Conservation (phyloP, 495 filamentous ascomycete genomes). For the Aspergillus mulundensis region DNA sequence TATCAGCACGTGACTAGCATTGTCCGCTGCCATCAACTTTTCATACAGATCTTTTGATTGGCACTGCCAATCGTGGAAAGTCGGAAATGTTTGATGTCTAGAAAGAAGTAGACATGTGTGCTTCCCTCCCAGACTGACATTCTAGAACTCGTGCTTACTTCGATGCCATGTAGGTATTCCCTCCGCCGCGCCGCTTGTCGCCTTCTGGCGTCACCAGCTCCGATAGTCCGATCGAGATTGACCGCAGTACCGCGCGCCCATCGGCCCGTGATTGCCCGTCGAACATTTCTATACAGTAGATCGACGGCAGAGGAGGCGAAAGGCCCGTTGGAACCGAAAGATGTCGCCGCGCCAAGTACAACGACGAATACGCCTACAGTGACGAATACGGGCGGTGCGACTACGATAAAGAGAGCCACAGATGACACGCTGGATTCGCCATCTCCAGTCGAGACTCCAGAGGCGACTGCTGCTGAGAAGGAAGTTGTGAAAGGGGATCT, state of each 20-base stretch:
- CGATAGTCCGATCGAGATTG: constrained; percentile 39
- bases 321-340: constrained; percentile 9
- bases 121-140: not conserved
- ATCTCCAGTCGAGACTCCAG: not conserved
- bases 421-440: not conserved
- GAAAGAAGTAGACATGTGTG: not conserved
- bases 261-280: constrained; percentile 19
- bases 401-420: not conserved
- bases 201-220: constrained; percentile 48
- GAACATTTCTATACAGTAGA: constrained; percentile 34
- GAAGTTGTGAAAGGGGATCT: not conserved
- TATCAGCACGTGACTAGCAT: not conserved
- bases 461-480: not conserved
- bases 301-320: constrained; percentile 39
- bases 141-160: not conserved
- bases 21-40: not conserved
- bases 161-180: constrained; percentile 29
- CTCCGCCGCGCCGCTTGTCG: constrained; percentile 54
- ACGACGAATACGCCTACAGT: not conserved
- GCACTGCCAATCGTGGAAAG: not conserved
- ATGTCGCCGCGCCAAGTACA: not conserved
- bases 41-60: not conserved
- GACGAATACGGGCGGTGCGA: not conserved
- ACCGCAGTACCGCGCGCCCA: constrained; percentile 30
- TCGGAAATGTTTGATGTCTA: not conserved